Evolutionary conservation across 2,329 filamentous ascomycete genomes (phyloP), one percentile per base, ranked within the genome.

Genomic region (Verticillium klebahnii): DNA sequence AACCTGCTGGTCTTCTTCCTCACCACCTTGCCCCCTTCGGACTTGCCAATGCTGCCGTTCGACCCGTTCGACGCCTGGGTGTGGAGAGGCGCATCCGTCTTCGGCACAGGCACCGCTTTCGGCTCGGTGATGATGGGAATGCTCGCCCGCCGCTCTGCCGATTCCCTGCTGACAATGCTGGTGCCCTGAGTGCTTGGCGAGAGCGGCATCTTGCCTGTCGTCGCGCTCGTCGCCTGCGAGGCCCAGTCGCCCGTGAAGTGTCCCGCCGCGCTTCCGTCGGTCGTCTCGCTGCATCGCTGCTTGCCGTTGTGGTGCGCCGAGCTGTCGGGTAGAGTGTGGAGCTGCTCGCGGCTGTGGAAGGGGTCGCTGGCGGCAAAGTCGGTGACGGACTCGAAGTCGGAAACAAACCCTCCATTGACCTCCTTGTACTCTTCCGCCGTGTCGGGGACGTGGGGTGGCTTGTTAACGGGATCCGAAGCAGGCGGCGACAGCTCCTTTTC

Each of bases 141-240:
- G 65, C 78, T 80, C 40, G 74, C 70, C 3, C 78, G 77, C 19
- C 79, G 79, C 56, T 86, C 85, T 60, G 81, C 69, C 8, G 84
- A 86, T 54, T 86, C 84, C 60, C 80, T 80, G 72, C 85, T 88
- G 66, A 86, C 81, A 65, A 89, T 85, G 71, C 86, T 89, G 19
- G 86, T 89, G 45, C 85, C 86, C 69, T 86, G 81, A 2, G 86
- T 89, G 70, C 85, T 88, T 2, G 86, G 86, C 29, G 86, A 88
- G 39, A 88, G 74, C 3, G 86, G 85, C 81, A 87, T 82, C 73
- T 86, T 87, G 58, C 84, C 82, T 1, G 85, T 88, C 1, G 85
- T 86, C 9, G 85, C 85, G 67, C 84, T 87, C 15, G 85, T 88
- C 5, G 82, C 84, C 66, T 88, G 85, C 4, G 84, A 86, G 2